Conservation (phyloP, 441 rosid genomes). For the Croton setiger region DNA sequence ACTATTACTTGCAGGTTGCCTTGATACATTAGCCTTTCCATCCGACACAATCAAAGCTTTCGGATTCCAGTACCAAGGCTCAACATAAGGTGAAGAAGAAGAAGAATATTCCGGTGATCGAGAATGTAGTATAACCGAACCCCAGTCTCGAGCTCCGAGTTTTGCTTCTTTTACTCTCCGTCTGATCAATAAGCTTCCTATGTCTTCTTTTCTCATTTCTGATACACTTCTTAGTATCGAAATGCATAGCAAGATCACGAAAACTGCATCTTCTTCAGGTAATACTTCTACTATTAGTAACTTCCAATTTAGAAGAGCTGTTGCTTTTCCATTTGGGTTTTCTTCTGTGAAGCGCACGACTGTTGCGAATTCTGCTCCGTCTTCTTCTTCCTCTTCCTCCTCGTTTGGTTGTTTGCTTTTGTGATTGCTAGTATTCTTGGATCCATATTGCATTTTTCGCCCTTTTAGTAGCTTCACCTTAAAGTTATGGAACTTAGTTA, state of each 20-base stretch:
- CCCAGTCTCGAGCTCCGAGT: slow-evolving; percentile 70
- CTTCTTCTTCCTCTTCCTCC: slow-evolving; percentile 23
- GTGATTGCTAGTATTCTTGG: slow-evolving; percentile 5
- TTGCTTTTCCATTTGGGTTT: slow-evolving; percentile 58
- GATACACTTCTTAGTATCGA: slow-evolving; percentile 66
- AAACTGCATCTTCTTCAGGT: slow-evolving; percentile 76
- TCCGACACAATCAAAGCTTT: slow-evolving; percentile 37
- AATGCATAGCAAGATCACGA: slow-evolving; percentile 55
- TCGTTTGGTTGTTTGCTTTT: slow-evolving; percentile 5
- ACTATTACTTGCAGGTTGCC: slow-evolving; percentile 37
- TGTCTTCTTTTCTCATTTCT: slow-evolving; percentile 57
- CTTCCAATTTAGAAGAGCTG: slow-evolving; percentile 85
- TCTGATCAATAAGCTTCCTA: slow-evolving; percentile 57
- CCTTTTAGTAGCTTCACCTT: slow-evolving; percentile 65
- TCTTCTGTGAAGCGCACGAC: slow-evolving; percentile 59
- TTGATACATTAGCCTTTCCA: slow-evolving; percentile 26
- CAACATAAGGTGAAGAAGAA: slow-evolving; percentile 38
- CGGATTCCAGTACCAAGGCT: slow-evolving; percentile 77
- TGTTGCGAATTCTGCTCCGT: slow-evolving; percentile 49
- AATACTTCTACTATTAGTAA: slow-evolving; percentile 49
- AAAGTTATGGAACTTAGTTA: not conserved
- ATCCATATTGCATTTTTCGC: slow-evolving; percentile 56
- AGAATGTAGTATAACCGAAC: slow-evolving; percentile 52
- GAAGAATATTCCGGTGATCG: slow-evolving; percentile 26
- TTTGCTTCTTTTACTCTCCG: slow-evolving; percentile 66